Percentiles rank a stretch among this genome's conserved stretches.
phyloP scores from a whole-genome alignment of 2,329 filamentous ascomycete genomes.

The Ploettnerulaceae sp. region DNA sequence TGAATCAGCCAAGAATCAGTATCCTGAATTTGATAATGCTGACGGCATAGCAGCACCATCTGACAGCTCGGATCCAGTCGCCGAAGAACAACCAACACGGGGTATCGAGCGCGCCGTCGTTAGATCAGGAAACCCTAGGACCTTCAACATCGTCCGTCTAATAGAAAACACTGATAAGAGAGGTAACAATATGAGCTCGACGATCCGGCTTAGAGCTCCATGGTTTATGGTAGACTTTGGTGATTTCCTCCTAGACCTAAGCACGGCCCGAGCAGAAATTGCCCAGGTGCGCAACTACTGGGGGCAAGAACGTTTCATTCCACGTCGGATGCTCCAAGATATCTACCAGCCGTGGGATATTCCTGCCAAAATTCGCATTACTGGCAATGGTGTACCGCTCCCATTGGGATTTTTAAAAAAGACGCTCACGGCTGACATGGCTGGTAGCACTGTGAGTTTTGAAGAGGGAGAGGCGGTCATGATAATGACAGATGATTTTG shows the following conservation, averaged over 20 bases:
- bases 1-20: neutral
- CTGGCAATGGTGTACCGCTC: neutral
- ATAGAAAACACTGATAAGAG: constrained; percentile 6
- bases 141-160: constrained; percentile 3
- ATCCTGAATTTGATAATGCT: neutral
- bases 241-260: constrained; percentile 7
- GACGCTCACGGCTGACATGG: neutral
- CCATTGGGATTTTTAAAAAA: neutral
- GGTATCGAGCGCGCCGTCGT: neutral
- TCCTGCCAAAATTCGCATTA: neutral
- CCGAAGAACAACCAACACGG: neutral
- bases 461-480: constrained; percentile 7
- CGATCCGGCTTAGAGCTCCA: neutral
- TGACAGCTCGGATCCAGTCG: neutral
- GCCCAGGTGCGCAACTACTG: constrained; percentile 7
- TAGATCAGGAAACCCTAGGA: neutral
- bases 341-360: constrained; percentile 5
- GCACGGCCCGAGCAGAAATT: neutral
- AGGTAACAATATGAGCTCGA: neutral
- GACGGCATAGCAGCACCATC: neutral
- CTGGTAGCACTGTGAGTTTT: neutral
- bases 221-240: constrained; percentile 3
- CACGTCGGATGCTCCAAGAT: constrained; percentile 6
- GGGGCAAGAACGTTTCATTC: constrained; percentile 4
- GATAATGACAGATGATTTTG: neutral